phyloP scores from a whole-genome alignment of 2,329 filamentous ascomycete species.

The Periconia sp. region DNA sequence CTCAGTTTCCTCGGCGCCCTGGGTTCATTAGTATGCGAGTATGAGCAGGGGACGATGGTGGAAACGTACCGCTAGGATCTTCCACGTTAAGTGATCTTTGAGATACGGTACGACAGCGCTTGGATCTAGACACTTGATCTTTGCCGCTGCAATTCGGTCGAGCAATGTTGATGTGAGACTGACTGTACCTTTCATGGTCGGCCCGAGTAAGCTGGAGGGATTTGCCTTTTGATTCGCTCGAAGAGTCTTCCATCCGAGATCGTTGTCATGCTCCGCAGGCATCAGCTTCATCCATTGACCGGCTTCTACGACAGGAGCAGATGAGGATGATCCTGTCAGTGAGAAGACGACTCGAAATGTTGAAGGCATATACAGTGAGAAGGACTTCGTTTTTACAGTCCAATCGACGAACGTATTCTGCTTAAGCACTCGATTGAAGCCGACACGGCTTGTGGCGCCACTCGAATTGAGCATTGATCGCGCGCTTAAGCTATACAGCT shows the following conservation, averaged over 20 bases:
- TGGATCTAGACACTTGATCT: conserved; percentile 24
- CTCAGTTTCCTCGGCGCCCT: no score
- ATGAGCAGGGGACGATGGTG: no score
- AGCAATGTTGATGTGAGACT: conserved; percentile 34
- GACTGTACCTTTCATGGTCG: conserved; percentile 19
- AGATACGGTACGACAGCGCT: conserved; percentile 34
- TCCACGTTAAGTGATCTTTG: conserved; percentile 33
- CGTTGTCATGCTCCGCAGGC: conserved; percentile 12
- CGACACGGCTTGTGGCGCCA: conserved; percentile 1
- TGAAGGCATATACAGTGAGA: conserved; percentile 11
- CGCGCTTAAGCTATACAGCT: conserved; percentile 27
- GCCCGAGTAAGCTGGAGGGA: conserved; percentile 9
- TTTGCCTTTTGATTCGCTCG: conserved; percentile 55
- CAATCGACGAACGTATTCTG: conserved; percentile 31
- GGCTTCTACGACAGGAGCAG: conserved; percentile 20
- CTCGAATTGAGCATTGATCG: conserved; percentile 7
- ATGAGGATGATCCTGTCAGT: conserved; percentile 21
- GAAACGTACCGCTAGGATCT: conserved; percentile 28
- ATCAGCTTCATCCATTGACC: conserved; percentile 35
- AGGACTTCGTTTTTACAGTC: conserved; percentile 25
- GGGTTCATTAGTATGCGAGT: no score
- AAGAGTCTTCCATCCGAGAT: conserved; percentile 54
- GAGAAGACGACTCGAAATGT: conserved; percentile 32
- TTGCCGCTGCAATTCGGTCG: conserved; percentile 24
- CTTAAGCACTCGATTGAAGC: neutral